Conservation (phyloP, 2,329 filamentous ascomycete species). For the Colletotrichum tofieldiae region DNA sequence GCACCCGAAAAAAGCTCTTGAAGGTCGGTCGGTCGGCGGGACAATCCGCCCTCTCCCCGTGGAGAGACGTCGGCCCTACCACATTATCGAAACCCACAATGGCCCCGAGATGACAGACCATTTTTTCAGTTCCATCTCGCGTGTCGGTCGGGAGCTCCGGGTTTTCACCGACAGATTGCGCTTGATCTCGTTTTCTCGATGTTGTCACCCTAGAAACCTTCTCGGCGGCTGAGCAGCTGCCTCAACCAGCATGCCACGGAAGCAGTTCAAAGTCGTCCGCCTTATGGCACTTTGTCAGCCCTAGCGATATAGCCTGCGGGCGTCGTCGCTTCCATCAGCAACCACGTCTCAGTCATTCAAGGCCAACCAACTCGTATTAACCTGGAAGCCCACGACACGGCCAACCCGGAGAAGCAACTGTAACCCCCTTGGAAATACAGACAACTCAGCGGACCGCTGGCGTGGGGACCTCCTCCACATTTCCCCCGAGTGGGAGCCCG, state of each 20-base stretch:
- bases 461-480: slow-evolving; percentile 41
- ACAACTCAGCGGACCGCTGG: slow-evolving; percentile 35
- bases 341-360: not conserved
- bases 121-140: slow-evolving; percentile 25
- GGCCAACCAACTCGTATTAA: not conserved
- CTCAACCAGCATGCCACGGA: not conserved
- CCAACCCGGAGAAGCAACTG: slow-evolving; percentile 27
- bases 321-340: not conserved
- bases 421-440: slow-evolving; percentile 4
- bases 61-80: slow-evolving; percentile 41
- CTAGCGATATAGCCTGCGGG: not conserved
- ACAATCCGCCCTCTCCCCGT: slow-evolving; percentile 30
- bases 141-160: slow-evolving; percentile 30
- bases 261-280: not conserved
- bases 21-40: not conserved
- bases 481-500: slow-evolving; percentile 42
- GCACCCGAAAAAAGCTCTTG: slow-evolving; percentile 15
- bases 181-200: not conserved
- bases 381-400: not conserved
- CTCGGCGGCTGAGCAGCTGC: not conserved
- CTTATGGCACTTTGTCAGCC: not conserved
- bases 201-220: not conserved
- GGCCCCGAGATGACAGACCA: slow-evolving; percentile 39
- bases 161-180: slow-evolving; percentile 34
- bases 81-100: slow-evolving; percentile 38